Evolutionary conservation across 75 land plant genomes (phyloP).

Genomic region (Picea sitchensis): DNA sequence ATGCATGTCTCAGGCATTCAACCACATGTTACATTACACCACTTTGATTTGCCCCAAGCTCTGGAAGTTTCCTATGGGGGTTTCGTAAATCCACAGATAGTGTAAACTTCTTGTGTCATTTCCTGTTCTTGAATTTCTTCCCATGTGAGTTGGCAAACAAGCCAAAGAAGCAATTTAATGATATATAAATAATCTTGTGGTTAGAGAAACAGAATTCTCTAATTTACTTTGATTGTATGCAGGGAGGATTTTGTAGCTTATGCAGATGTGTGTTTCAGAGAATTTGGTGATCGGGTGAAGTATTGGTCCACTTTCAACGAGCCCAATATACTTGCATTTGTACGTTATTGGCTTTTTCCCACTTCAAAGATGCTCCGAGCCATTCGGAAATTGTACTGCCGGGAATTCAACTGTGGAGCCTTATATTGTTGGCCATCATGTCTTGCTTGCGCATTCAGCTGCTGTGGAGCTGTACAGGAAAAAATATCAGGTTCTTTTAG

Average conservation of each 20-base stretch:
- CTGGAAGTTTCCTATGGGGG: slow-evolving; percentile 50
- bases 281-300: slow-evolving; percentile 43
- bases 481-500: slow-evolving; percentile 19
- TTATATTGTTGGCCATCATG: slow-evolving; percentile 42
- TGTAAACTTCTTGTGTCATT: slow-evolving; percentile 4
- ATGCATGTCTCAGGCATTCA: slow-evolving; percentile 28
- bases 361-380: slow-evolving; percentile 38
- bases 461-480: slow-evolving; percentile 23
- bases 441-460: slow-evolving; percentile 34
- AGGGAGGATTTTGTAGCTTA: slow-evolving; percentile 35
- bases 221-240: neutral
- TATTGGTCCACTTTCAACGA: slow-evolving; percentile 51
- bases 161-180: too few relatives aligned
- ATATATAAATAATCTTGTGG: too few relatives aligned
- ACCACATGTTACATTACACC: slow-evolving; percentile 37
- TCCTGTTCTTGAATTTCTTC: too few relatives aligned
- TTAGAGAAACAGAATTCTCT: too few relatives aligned
- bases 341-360: slow-evolving; percentile 25
- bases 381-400: slow-evolving; percentile 31
- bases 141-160: too few relatives aligned
- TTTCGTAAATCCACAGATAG: slow-evolving; percentile 26
- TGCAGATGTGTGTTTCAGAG: slow-evolving; percentile 41
- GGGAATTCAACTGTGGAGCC: slow-evolving; percentile 51
- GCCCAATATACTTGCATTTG: slow-evolving; percentile 17
- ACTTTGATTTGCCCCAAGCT: slow-evolving; percentile 43